Base-by-base conservation (phyloP, 305 asterid species). In the Fraxinus sp. region DNA sequence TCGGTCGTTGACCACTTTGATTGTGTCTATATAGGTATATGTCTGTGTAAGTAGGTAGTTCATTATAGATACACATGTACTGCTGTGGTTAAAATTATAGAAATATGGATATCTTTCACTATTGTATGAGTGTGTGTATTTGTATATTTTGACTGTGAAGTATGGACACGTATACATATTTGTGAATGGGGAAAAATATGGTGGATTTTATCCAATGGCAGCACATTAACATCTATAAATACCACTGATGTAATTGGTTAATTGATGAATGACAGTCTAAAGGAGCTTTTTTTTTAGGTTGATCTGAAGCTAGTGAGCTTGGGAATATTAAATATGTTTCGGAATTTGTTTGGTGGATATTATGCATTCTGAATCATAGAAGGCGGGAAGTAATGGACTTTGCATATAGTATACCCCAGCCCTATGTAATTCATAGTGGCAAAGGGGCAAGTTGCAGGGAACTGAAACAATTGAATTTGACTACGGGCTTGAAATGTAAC, bases 341-440 rank as follows among this genome's bases (percentile, higher is more conserved):
- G 39, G 77, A 71, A 68, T 68, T 1, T 28, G 20, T 71, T 71
- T 71, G 77, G 32, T 78, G 74, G 74, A 33, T 78, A 77, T 52
- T 26, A 11, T 78, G 62, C 28, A 36, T 30, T 52, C 32, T 79
- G 77, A 62, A 9, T 22, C 22, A 33, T 59, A 79, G 82, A 62
- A 37, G 62, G 7, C 14, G 30, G 49, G 90, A 85, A 86, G 88
- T 72, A 46, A 92, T 92, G 95, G 94, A 92, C 70, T 81, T 83
- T 66, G 64, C 88, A 37, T 86, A 90, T 84, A 72, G 89, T 87
- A 79, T 89, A 78, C 85, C 90, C 49, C 90, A 83, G 82, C 81
- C 92, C 59, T 89, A 87, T 87, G 84, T 86, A 82, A 72, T 89
- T 76, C 81, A 70, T 66, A 88, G 92, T 70, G 88, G 88, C 75